Base-by-base conservation (phyloP, 75 land plant species). In the Pinus albicaulis region DNA sequence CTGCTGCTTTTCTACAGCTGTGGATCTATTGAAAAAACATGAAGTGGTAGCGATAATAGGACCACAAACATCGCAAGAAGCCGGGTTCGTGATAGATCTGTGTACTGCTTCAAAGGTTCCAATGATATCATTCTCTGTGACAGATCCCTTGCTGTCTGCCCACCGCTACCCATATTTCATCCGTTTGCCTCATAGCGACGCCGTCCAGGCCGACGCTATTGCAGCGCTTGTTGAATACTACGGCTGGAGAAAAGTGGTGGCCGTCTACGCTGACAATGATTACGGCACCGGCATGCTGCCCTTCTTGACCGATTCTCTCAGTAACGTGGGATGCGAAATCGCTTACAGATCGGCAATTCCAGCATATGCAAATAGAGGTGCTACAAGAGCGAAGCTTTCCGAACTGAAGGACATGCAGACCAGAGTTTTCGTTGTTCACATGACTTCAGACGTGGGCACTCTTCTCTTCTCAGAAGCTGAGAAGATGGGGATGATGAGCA, bases 351-450 rank as follows among this genome's bases (percentile, higher is more conserved):
- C 82, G 52, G 72, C 74, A 11, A 63, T 92, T 25, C 69, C 86
- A 28, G 12, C 79, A 2, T 17, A 28, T 7, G 86, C 86, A n/a
- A 70, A 72, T 1, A 80, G 80, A 23, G 73, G 79, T 31, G 57
- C 73, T 23, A 83, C 86, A 20, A 20, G 22, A 5, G 34, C 24
- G 14, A 79, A 80, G 53, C 80, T 93, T 66, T 78, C 85, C 71
- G 76, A 86, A 59, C 44, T 88, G 60, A 72, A 75, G 78, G 56
- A 78, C 22, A 86, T 84, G 89, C 86, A 82, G 53, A 80, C 91
- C 5, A 55, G 93, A 48, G 82, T 90, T 13, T 90, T 85, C 75
- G 73, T 90, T 1, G 86, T 90, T 2, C 90, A 90, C 73, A 79
- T 86, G 88, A 11, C 58, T 0, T 22, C 57, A 0, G 13, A 26